Evolutionary conservation across 2,329 filamentous ascomycete species (phyloP).

Genomic region (Hymenoscyphus albidus): DNA sequence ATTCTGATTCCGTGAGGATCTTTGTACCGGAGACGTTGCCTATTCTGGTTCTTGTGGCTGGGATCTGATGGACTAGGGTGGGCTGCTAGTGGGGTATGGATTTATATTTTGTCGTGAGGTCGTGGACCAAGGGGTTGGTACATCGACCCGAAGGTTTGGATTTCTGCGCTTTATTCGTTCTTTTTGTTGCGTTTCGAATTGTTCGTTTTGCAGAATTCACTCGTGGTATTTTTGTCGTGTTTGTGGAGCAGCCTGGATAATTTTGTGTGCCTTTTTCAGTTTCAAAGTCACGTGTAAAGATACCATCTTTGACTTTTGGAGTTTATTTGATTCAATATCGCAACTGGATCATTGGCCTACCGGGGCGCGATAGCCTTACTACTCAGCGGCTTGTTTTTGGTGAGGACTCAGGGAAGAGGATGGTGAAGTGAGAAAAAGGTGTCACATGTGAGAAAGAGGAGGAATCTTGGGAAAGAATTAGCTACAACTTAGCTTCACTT

Average conservation of each 20-base stretch:
- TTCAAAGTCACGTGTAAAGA: neutral
- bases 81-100: neutral
- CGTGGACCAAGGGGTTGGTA: neutral
- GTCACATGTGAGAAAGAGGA: neutral
- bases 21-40: neutral
- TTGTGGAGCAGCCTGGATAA: neutral
- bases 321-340: neutral
- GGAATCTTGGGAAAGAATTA: neutral
- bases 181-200: neutral
- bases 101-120: neutral
- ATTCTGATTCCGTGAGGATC: too few relatives aligned
- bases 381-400: too few relatives aligned
- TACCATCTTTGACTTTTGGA: neutral
- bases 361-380: too few relatives aligned
- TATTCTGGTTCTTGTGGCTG: neutral
- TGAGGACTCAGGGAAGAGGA: neutral
- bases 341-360: neutral
- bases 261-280: neutral
- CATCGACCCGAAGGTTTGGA: neutral
- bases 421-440: neutral
- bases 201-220: neutral
- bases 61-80: neutral
- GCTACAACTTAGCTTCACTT: neutral
- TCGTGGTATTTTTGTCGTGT: neutral
- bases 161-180: neutral